These are phyloP conservation scores for Chromosphaera perkinsii DNA, from an alignment of 208 protist genomes.

Conservation along the genomic window DNA sequence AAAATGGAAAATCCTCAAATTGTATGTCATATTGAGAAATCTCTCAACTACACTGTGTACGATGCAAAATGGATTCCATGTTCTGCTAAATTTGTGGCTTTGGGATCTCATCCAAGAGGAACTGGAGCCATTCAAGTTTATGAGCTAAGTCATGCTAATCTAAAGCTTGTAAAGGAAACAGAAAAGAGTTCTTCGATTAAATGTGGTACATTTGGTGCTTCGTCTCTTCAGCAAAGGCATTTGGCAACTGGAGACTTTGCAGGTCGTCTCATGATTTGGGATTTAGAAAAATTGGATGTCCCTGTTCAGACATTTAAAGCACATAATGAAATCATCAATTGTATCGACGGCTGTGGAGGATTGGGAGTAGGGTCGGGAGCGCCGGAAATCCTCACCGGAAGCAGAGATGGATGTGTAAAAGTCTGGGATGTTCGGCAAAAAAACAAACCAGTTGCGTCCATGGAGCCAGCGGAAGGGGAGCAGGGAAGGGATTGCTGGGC, in stretches of 20 bases:
- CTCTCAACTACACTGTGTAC: background rate
- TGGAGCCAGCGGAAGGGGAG: slow-evolving; percentile 64
- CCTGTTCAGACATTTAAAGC: slow-evolving; percentile 58
- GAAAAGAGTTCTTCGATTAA: background rate
- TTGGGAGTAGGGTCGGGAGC: slow-evolving; percentile 5
- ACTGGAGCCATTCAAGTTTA: background rate
- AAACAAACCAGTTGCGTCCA: slow-evolving; percentile 66
- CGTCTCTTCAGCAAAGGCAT: background rate
- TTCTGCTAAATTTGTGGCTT: background rate
- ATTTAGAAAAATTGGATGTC: background rate
- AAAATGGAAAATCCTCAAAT: background rate
- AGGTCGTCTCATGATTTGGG: background rate
- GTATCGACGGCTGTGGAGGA: slow-evolving; percentile 72
- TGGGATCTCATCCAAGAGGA: background rate
- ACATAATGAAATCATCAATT: slow-evolving; percentile 82
- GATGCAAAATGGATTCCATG: background rate
- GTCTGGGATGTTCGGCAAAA: slow-evolving; percentile 82
- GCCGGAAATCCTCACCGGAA: slow-evolving; percentile 25
- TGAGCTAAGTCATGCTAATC: background rate
- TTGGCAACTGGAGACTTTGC: background rate
- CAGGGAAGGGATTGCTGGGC: slow-evolving; percentile 80
- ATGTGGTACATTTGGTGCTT: background rate
- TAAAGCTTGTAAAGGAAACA: background rate
- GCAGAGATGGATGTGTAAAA: slow-evolving; percentile 64
- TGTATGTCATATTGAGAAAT: background rate